These are phyloP conservation scores for Conticribra weissflogii DNA, from an alignment of 108 stramenopile species.

Conservation along the genomic window DNA sequence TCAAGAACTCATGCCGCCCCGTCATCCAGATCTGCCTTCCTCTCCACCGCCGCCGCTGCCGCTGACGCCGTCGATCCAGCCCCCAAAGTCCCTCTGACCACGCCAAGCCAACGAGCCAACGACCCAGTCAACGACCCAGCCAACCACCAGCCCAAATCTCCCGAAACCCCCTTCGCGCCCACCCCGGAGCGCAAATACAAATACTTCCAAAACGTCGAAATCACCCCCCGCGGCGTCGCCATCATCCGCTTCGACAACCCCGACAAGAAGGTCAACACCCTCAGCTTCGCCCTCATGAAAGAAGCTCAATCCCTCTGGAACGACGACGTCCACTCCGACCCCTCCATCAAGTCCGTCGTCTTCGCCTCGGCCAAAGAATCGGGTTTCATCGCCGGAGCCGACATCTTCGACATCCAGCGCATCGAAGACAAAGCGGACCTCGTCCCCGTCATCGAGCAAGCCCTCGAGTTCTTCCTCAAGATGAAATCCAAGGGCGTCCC, in stretches of 20 bases:
- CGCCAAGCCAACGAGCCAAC: not conserved
- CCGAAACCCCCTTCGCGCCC: constrained; percentile 52
- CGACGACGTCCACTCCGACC: constrained; percentile 66
- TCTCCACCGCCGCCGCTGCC: constrained; percentile 16
- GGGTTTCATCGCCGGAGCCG: constrained; percentile 99
- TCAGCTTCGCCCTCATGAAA: constrained; percentile 82
- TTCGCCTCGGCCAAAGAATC: constrained; percentile 95
- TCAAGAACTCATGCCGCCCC: not conserved
- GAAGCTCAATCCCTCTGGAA: constrained; percentile 90
- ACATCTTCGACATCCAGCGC: constrained; percentile 91
- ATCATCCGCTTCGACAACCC: constrained; percentile 93
- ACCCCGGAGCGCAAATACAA: constrained; percentile 80
- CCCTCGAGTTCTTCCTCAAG: constrained; percentile 79
- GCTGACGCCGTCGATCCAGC: not conserved
- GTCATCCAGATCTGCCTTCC: constrained; percentile 8
- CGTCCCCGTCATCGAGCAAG: constrained; percentile 82
- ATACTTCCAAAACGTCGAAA: constrained; percentile 83
- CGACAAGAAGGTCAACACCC: constrained; percentile 91
- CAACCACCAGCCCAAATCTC: too few relatives aligned
- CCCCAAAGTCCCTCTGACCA: not conserved
- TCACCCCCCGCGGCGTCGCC: constrained; percentile 84
- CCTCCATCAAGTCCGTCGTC: constrained; percentile 89
- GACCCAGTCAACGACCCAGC: not conserved
- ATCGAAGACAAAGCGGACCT: constrained; percentile 83
- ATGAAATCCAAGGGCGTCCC: constrained; percentile 85